Conservation (phyloP, 164 flowering plant genomes). For the Umbellularia californica region DNA sequence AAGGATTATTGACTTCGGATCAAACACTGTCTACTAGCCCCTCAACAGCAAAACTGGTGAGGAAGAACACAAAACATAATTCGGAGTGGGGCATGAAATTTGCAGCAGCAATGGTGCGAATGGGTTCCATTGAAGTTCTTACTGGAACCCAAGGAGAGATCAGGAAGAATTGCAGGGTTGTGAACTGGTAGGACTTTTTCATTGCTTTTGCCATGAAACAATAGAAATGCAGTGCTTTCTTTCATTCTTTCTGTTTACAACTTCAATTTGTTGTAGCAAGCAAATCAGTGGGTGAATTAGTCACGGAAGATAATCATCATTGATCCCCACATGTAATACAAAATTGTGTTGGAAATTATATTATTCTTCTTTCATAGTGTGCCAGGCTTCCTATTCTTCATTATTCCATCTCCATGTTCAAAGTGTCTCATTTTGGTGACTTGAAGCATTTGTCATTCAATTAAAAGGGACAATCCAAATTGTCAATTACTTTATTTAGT, state of each 20-base stretch:
- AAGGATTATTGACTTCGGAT: slow-evolving; percentile 11
- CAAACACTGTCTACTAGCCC: slow-evolving; percentile 10
- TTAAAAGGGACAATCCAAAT: no score
- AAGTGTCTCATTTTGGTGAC: no score
- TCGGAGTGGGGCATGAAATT: neutral
- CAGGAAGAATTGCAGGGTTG: slow-evolving; percentile 13
- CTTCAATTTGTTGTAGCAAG: neutral
- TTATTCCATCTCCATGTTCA: no score
- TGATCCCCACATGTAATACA: no score
- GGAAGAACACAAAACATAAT: neutral
- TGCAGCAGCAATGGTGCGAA: slow-evolving; percentile 1
- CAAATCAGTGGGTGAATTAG: neutral
- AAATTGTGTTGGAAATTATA: no score
- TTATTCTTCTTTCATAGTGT: no score
- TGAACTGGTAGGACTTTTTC: slow-evolving; percentile 7
- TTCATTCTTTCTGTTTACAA: neutral
- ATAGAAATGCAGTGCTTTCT: neutral
- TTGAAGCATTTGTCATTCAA: no score
- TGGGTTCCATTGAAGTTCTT: slow-evolving; percentile 8
- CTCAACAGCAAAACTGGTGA: slow-evolving; percentile 5
- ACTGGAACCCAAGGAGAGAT: slow-evolving; percentile 6
- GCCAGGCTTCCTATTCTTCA: no score
- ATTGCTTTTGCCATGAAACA: neutral
- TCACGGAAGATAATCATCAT: no score
- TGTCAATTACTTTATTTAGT: no score